Base-by-base conservation (phyloP, 768 basidiomycete genomes). In the Leccinellum luteum region DNA sequence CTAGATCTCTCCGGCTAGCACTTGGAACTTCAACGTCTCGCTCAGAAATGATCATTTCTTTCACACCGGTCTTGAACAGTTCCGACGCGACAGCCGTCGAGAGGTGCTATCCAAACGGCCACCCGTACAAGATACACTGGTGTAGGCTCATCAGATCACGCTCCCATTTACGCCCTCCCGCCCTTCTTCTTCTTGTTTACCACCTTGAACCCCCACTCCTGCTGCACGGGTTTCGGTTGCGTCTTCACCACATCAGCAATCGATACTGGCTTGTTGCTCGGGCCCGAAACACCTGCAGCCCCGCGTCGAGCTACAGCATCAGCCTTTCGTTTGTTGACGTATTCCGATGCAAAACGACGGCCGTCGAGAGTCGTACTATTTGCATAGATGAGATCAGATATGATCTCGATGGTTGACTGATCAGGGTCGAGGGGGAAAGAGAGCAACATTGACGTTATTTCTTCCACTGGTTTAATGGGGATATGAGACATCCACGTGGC, bases 151-250 rank as follows among this genome's bases (percentile, higher is more conserved):
- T 55, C 38, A 28, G 32, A 31, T 30, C 47, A 48, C 48, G 21
- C 25, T 19, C 54, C 52, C 17, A 31, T 41, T 76, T 69, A 88
- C 48, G 84, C 68, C 64, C 83, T 78, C 28, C 81, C 81, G 15
- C 87, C 82, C 75, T 92, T 92, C 84, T 93, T 97, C 79, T 95
- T 97, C 80, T 95, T 94, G 65, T 94, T 93, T 52, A 94, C 91
- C 6, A 95, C 89, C 75, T 94, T 95, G 79, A 93, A 94, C 7
- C 85, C 86, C 90, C 94, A 95, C 69, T 91, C 90, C 45, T 83
- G 79, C 57, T 85, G 85, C 19, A 85, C 76, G 2, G 82, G 78
- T 74, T 92, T 92, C 2, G 92, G 93, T 60, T 89, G 85, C 10
- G 88, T 82, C 74, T 94, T 96, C 57, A 98, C 92, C 3, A 97